Base-by-base conservation (phyloP, 495 filamentous ascomycete genomes). In the Parathielavia hyrcaniae region DNA sequence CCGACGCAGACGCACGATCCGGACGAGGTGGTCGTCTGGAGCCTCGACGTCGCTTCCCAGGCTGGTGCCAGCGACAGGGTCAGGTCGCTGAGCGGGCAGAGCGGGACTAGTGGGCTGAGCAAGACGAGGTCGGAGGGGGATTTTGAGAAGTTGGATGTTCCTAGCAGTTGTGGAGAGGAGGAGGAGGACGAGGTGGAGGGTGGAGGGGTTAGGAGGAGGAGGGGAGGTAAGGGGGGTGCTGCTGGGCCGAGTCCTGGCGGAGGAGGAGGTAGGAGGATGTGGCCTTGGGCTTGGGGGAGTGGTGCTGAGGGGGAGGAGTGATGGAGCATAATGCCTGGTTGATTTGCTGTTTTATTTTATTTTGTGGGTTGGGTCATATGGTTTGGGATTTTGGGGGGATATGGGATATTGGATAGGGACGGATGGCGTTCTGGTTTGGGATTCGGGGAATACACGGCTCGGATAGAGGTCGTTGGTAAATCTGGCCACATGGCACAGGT, bases 131-230 rank as follows among this genome's bases (percentile, higher is more conserved):
- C 85, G 53, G 87, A 90, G 61, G 79, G 78, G 38, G 89, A 91
- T 58, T 96, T 96, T 67, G 87, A 92, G 64, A 85, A 86, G 64
- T 85, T 96, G 60, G 85, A 90, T 39, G 77, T 78, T n/a, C 86
- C 87, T 55, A 86, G 86, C 62, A 77, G 79, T 1, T 76, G 70
- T 36, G 80, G 79, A 41, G 79, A 75, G 45, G 68, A 76, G 14
- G 69, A 69, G 58, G 45, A 71, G 59, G 64, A 65, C 67, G 44
- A 32, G 49, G 32, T 14, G 19, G 68, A 65, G 48, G 47, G 49
- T 19, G 20, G 7, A 46, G 50, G 22, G 16, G 36, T 7, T 14
- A 38, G 23, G 23, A 22, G 40, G 36, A 43, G 43, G 30, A 13
- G 23, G 30, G 17, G 16, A 65, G 45, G 22, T 41, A 34, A 47